phyloP scores from a whole-genome alignment of 179 eudicot genomes.

The Nepenthes alata region DNA sequence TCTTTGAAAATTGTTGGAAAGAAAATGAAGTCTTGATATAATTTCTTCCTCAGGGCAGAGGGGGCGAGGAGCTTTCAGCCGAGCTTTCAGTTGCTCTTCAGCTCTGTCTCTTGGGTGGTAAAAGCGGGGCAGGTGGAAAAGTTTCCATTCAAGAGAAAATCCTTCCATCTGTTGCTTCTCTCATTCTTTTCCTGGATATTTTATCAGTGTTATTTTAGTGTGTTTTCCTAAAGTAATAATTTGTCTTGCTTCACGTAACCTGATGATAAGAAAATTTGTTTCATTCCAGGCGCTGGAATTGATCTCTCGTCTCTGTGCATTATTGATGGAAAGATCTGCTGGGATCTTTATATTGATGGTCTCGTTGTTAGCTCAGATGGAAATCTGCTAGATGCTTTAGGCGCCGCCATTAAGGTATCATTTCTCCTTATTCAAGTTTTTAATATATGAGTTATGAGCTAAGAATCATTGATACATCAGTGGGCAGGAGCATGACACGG shows the following conservation, averaged over 20 bases:
- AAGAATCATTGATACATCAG: too few relatives aligned
- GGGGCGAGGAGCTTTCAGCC: conserved; percentile 76
- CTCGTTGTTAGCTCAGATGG: conserved; percentile 91
- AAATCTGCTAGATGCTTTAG: conserved; percentile 81
- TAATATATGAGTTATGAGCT: too few relatives aligned
- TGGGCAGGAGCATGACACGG: too few relatives aligned
- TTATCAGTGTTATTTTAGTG: too few relatives aligned
- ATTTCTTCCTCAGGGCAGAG: conserved; percentile 55
- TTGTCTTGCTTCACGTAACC: background rate
- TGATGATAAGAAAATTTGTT: background rate
- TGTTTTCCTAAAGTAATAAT: too few relatives aligned
- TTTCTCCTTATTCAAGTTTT: background rate
- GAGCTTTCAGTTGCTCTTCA: conserved; percentile 73
- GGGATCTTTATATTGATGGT: conserved; percentile 93
- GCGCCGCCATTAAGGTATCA: conserved; percentile 89
- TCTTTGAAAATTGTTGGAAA: background rate
- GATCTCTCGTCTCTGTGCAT: conserved; percentile 74
- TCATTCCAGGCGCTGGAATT: conserved; percentile 72
- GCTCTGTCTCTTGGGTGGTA: conserved; percentile 78
- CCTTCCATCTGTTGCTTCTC: background rate
- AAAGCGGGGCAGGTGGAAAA: conserved; percentile 64
- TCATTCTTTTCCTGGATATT: too few relatives aligned
- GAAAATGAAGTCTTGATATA: background rate
- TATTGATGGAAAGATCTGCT: conserved; percentile 76
- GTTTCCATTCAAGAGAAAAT: background rate